phyloP scores from a whole-genome alignment of 306 rosid genomes.

The Notholithocarpus densiflorus region DNA sequence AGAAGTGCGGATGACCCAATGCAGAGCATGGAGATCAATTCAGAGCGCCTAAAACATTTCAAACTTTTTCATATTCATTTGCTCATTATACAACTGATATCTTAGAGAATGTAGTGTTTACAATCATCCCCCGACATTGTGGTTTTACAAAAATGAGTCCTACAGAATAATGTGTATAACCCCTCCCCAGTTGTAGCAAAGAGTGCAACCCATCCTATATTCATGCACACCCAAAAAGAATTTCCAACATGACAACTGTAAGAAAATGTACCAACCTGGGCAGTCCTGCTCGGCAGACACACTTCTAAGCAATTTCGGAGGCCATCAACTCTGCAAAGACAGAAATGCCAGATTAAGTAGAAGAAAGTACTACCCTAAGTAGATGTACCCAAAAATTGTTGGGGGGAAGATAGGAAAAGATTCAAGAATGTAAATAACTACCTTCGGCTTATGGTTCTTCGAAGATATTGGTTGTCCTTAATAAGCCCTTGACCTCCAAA shows the following conservation, averaged over 20 bases:
- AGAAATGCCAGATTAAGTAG: neutral
- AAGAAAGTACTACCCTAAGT: neutral
- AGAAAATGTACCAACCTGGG: slow-evolving; percentile 62
- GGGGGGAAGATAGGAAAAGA: neutral
- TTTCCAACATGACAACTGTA: neutral
- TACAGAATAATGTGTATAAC: neutral
- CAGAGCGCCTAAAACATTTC: neutral
- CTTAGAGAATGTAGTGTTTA: too few relatives aligned
- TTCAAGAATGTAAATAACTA: slow-evolving; percentile 24
- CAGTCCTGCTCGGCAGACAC: slow-evolving; percentile 73
- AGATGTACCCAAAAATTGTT: neutral
- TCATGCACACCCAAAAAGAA: neutral
- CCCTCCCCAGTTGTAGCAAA: neutral
- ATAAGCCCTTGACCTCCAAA: slow-evolving; percentile 81
- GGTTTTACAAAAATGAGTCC: neutral
- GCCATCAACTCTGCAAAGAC: slow-evolving; percentile 63
- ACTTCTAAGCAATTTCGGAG: slow-evolving; percentile 75
- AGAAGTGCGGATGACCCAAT: neutral
- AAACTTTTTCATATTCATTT: neutral
- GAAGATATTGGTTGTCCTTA: slow-evolving; percentile 58
- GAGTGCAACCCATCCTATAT: neutral
- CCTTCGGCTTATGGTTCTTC: slow-evolving; percentile 69
- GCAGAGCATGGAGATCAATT: neutral
- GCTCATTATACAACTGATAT: neutral
- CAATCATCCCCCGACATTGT: neutral